These are phyloP conservation scores for Microdochium nivale DNA, from an alignment of 2,329 filamentous ascomycete species.

Conservation along the genomic window DNA sequence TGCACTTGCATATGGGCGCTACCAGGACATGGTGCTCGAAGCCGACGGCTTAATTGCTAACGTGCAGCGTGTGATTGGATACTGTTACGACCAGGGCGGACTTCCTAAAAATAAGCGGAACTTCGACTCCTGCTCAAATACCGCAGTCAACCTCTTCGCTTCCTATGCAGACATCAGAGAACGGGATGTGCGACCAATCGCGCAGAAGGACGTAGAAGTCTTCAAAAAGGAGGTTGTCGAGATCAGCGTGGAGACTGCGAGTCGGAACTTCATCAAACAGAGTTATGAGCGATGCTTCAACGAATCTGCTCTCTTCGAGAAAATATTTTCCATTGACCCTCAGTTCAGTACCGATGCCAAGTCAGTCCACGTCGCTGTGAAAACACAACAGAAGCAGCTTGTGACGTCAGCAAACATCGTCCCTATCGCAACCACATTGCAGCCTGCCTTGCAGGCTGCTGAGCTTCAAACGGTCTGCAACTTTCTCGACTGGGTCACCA, in stretches of 20 bases:
- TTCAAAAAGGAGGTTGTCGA: conserved; percentile 44
- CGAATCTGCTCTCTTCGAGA: conserved; percentile 43
- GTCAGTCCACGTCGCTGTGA: conserved; percentile 43
- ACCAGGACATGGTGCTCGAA: conserved; percentile 48
- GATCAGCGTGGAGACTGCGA: conserved; percentile 42
- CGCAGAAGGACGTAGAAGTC: conserved; percentile 44
- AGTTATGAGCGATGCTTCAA: conserved; percentile 49
- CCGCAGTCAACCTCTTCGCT: conserved; percentile 44
- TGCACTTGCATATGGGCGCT: conserved; percentile 51
- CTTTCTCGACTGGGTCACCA: conserved; percentile 47
- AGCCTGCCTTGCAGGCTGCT: conserved; percentile 36
- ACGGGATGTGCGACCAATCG: conserved; percentile 41
- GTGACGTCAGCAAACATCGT: conserved; percentile 45
- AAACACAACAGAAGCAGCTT: conserved; percentile 38
- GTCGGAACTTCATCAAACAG: conserved; percentile 51
- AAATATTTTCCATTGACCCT: conserved; percentile 47
- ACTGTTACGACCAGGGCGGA: conserved; percentile 44
- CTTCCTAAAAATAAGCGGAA: conserved; percentile 33
- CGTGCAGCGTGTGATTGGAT: conserved; percentile 40
- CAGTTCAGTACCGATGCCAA: conserved; percentile 39
- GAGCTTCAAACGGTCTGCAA: conserved; percentile 44
- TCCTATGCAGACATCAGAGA: conserved; percentile 45
- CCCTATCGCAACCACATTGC: conserved; percentile 40
- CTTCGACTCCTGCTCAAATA: conserved; percentile 43
- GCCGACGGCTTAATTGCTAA: conserved; percentile 48